These are phyloP conservation scores for Protomyces pachydermus DNA, from an alignment of 1,139 yeast genomes.

Conservation along the genomic window DNA sequence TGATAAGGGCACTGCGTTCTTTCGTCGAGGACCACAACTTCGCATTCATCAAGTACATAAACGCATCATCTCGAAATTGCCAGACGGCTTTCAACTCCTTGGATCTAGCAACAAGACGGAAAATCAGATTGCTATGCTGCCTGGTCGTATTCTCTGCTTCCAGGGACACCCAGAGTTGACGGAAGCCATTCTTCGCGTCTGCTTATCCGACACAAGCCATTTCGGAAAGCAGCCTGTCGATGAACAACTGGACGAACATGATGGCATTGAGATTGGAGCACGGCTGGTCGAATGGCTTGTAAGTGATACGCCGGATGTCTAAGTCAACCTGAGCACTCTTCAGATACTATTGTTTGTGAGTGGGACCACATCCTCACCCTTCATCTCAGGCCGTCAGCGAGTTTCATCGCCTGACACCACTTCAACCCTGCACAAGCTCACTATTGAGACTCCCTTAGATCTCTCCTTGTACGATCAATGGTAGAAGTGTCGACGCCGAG, in stretches of 20 bases:
- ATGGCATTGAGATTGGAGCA: neutral
- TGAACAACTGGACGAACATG: neutral
- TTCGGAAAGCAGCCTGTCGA: neutral
- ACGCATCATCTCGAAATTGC: neutral
- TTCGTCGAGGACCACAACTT: neutral
- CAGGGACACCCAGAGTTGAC: slow-evolving; percentile 13
- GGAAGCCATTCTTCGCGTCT: neutral
- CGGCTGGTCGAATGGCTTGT: neutral
- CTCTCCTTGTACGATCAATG: no score
- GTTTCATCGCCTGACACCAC: neutral
- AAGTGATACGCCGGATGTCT: neutral
- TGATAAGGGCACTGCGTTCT: neutral
- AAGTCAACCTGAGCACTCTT: neutral
- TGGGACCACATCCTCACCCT: neutral
- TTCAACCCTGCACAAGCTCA: no score
- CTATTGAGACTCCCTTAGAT: no score
- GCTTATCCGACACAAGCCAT: neutral
- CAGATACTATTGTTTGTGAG: neutral
- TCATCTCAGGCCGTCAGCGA: neutral
- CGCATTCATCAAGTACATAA: slow-evolving; percentile 1
- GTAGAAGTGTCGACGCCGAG: no score
- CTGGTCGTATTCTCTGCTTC: neutral
- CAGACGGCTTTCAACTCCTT: slow-evolving; percentile 1
- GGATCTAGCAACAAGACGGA: neutral
- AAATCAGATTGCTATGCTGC: neutral